These are phyloP conservation scores for Sporothrix luriei DNA, from an alignment of 2,329 filamentous ascomycete species.

Conservation along the genomic window DNA sequence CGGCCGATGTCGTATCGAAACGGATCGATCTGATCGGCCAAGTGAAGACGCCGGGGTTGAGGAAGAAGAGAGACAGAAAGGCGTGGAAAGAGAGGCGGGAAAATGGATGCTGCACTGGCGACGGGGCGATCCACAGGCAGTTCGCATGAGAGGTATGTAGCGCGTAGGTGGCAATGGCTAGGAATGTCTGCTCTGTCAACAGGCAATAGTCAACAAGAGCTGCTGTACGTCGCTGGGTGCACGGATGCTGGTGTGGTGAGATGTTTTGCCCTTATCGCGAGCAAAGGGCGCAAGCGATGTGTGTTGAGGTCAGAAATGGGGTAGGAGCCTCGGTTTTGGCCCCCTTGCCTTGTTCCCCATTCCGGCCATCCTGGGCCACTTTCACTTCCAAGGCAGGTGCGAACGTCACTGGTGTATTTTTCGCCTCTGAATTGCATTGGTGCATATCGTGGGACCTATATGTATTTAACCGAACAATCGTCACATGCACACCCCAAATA, in stretches of 20 bases:
- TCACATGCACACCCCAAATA: slow-evolving; percentile 23
- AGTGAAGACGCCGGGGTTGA: background rate
- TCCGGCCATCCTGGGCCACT: background rate
- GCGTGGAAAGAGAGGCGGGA: background rate
- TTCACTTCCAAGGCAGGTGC: slow-evolving; percentile 14
- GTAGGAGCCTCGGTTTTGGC: background rate
- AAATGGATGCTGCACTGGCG: slow-evolving; percentile 16
- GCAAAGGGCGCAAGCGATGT: background rate
- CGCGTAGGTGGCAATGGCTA: background rate
- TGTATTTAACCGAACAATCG: slow-evolving; percentile 29
- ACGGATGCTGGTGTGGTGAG: background rate
- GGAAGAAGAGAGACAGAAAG: background rate
- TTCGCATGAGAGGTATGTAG: background rate
- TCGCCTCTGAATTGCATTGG: slow-evolving; percentile 22
- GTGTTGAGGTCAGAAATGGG: background rate
- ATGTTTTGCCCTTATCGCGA: slow-evolving; percentile 13
- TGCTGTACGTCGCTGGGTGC: background rate
- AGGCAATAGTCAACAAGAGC: background rate
- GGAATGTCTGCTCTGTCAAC: background rate
- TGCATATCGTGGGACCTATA: slow-evolving; percentile 27
- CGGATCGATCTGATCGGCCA: background rate
- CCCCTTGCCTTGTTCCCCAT: too few species aligned
- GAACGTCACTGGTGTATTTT: slow-evolving; percentile 22
- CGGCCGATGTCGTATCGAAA: background rate
- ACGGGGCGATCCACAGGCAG: background rate